These are phyloP conservation scores for Pterulicium gracile DNA, from an alignment of 1,284 basidiomycete genomes.

Conservation along the genomic window DNA sequence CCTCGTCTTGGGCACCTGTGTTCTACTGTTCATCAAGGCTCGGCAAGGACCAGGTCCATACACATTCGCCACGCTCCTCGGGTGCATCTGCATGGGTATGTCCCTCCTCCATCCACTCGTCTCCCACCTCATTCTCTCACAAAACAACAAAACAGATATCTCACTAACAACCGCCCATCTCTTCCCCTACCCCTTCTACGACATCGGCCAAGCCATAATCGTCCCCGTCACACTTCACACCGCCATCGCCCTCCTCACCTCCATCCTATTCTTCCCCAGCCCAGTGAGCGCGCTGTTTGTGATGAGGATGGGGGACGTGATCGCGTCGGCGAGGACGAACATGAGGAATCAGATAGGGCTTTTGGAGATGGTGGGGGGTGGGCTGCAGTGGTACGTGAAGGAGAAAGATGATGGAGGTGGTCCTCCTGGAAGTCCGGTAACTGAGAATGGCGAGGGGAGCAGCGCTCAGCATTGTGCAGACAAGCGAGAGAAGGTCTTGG, in stretches of 20 bases:
- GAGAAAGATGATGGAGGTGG: neutral
- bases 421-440: too few relatives aligned
- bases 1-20: constrained; percentile 49
- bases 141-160: constrained; percentile 32
- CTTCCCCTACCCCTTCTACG: constrained; percentile 60
- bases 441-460: neutral
- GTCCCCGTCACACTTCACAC: constrained; percentile 56
- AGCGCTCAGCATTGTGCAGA: too few relatives aligned
- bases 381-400: neutral
- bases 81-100: constrained; percentile 44
- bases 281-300: constrained; percentile 59
- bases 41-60: constrained; percentile 58
- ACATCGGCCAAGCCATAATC: constrained; percentile 38
- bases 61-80: constrained; percentile 45
- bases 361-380: neutral
- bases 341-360: neutral
- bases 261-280: constrained; percentile 54
- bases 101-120: neutral
- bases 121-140: constrained; percentile 1
- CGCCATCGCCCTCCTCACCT: constrained; percentile 41
- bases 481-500: neutral
- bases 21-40: constrained; percentile 57
- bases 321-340: constrained; percentile 16
- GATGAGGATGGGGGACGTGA: constrained; percentile 35
- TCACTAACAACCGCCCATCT: constrained; percentile 47